phyloP scores from a whole-genome alignment of 2,329 filamentous ascomycete genomes.

The Rhytidhysteron rufulum region DNA sequence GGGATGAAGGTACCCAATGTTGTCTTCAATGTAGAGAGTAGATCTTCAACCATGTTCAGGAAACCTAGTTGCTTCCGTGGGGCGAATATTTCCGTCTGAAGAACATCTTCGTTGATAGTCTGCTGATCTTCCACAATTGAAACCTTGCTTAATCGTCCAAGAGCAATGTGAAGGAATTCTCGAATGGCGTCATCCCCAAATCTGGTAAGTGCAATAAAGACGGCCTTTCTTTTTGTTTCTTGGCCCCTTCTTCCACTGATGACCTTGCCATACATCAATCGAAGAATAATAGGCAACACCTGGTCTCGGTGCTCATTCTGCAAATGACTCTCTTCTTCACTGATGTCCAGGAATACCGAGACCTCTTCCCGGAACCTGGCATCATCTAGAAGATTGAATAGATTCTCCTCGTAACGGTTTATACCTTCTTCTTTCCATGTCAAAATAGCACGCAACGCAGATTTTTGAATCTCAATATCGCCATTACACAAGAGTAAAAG shows the following conservation, averaged over 20 bases:
- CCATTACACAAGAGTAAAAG: constrained; percentile 78
- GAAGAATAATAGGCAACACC: constrained; percentile 81
- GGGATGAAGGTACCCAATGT: constrained; percentile 66
- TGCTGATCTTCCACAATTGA: constrained; percentile 52
- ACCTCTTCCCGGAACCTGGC: constrained; percentile 89
- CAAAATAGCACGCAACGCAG: constrained; percentile 77
- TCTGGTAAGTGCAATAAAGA: constrained; percentile 74
- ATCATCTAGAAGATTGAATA: constrained; percentile 85
- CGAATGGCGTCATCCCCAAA: constrained; percentile 70
- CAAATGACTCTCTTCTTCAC: constrained; percentile 61
- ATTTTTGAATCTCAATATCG: constrained; percentile 83
- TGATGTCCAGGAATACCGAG: constrained; percentile 78
- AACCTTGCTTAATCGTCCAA: constrained; percentile 64
- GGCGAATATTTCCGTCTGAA: constrained; percentile 54
- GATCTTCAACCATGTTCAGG: constrained; percentile 83
- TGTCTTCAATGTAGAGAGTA: constrained; percentile 78
- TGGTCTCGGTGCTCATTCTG: constrained; percentile 67
- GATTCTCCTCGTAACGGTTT: constrained; percentile 74
- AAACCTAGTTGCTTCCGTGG: constrained; percentile 83
- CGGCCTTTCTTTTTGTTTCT: constrained; percentile 68
- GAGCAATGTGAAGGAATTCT: constrained; percentile 78
- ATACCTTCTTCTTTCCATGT: constrained; percentile 83
- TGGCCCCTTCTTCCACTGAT: constrained; percentile 81
- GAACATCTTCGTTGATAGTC: constrained; percentile 45
- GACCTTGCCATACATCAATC: constrained; percentile 83